Conservation (phyloP, 257 asterid species). For the Misopates orontium region DNA sequence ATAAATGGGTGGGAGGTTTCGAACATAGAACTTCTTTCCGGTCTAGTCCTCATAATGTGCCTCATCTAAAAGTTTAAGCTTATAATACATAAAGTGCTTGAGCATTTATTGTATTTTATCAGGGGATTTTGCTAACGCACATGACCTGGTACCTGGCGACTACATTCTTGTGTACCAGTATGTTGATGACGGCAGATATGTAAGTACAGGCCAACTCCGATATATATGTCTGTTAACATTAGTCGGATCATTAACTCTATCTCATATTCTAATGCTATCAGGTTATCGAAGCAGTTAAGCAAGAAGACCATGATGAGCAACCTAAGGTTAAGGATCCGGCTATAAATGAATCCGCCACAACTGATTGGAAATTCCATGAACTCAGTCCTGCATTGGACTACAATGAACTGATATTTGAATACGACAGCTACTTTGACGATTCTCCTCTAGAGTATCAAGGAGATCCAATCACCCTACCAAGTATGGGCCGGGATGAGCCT, state of each 20-base stretch:
- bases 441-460: conserved; percentile 49
- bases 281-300: conserved; percentile 51
- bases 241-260: background rate
- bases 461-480: conserved; percentile 37
- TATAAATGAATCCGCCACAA: conserved; percentile 9
- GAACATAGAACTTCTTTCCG: too few relatives aligned
- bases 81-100: too few relatives aligned
- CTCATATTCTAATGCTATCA: conserved; percentile 14
- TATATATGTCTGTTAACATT: background rate
- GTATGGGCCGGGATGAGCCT: conserved; percentile 25
- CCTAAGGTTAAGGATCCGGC: conserved; percentile 10
- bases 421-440: conserved; percentile 41
- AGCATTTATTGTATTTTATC: too few relatives aligned
- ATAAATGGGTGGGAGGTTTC: too few relatives aligned
- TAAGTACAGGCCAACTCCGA: conserved; percentile 25
- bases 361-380: conserved; percentile 22
- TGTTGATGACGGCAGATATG: conserved; percentile 45
- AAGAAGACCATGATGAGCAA: conserved; percentile 20
- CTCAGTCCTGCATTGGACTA: conserved; percentile 13
- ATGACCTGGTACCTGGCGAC: conserved; percentile 43
- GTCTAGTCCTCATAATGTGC: too few relatives aligned
- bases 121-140: conserved; percentile 47
- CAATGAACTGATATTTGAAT: conserved; percentile 27
- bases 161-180: conserved; percentile 52
- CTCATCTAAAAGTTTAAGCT: too few relatives aligned